Evolutionary conservation across 768 basidiomycete species (phyloP).

Genomic region (Arthromyces matolae): DNA sequence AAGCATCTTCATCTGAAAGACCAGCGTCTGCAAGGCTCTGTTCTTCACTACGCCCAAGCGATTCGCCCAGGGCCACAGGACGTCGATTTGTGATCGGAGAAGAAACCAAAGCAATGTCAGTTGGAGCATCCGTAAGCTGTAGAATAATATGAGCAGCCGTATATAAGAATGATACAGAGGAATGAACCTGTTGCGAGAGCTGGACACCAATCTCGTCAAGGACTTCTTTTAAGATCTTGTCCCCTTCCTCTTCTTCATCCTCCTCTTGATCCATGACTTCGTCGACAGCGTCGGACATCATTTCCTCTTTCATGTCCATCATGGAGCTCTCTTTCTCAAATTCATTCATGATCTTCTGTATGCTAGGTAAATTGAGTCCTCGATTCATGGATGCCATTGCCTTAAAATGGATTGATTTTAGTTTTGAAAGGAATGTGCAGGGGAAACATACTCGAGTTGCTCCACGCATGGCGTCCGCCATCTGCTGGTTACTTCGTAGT

Average conservation of each 20-base stretch:
- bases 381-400: slow-evolving; percentile 99
- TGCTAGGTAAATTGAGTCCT: slow-evolving; percentile 90
- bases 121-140: slow-evolving; percentile 83
- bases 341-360: slow-evolving; percentile 95
- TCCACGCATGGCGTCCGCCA: slow-evolving; percentile 99
- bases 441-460: slow-evolving; percentile 76
- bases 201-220: slow-evolving; percentile 95
- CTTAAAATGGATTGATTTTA: slow-evolving; percentile 37
- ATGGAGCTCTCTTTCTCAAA: slow-evolving; percentile 96
- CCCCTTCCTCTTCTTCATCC: slow-evolving; percentile 94
- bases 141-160: slow-evolving; percentile 10
- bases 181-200: slow-evolving; percentile 75
- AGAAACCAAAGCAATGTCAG: slow-evolving; percentile 58
- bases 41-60: slow-evolving; percentile 35
- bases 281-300: slow-evolving; percentile 99
- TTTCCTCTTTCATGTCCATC: slow-evolving; percentile 99
- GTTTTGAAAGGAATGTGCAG: neutral
- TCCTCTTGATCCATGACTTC: slow-evolving; percentile 89
- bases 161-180: slow-evolving; percentile 1
- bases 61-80: slow-evolving; percentile 83
- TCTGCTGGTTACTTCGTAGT: slow-evolving; percentile 94
- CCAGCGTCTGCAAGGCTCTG: slow-evolving; percentile 36
- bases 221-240: slow-evolving; percentile 93
- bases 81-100: slow-evolving; percentile 62
- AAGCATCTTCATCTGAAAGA: slow-evolving; percentile 80